Conservation (phyloP, 2,329 filamentous ascomycete genomes). For the Raffaelea ambrosiae region DNA sequence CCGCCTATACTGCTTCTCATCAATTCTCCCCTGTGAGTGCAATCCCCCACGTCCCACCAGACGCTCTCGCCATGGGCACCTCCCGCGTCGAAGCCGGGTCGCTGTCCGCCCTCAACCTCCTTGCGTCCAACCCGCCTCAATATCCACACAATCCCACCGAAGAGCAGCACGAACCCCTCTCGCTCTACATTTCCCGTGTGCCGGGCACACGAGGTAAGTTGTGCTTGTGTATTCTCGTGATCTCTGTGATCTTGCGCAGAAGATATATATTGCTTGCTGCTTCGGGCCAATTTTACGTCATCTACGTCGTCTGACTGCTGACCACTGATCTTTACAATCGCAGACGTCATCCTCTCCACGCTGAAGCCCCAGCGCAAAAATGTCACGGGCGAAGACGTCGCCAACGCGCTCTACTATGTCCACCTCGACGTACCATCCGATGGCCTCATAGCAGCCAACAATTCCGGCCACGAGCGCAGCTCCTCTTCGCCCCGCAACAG, state of each 20-base stretch:
- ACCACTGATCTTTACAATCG: too few species aligned
- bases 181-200: conserved; percentile 87
- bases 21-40: too few species aligned
- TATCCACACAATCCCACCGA: conserved; percentile 73
- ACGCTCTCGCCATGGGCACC: too few species aligned
- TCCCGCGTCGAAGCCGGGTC: conserved; percentile 67
- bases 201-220: conserved; percentile 74
- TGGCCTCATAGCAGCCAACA: conserved; percentile 21
- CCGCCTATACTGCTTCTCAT: too few species aligned
- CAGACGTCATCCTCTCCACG: conserved; percentile 87
- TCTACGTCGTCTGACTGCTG: too few species aligned
- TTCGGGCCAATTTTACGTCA: too few species aligned
- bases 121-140: conserved; percentile 79
- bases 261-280: too few species aligned
- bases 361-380: conserved; percentile 83
- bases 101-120: conserved; percentile 65
- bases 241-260: too few species aligned
- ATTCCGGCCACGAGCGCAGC: conserved; percentile 15
- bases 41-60: too few species aligned
- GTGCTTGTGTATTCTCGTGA: neutral
- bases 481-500: neutral
- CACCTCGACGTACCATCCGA: conserved; percentile 65
- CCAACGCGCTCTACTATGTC: conserved; percentile 82
- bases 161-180: conserved; percentile 59
- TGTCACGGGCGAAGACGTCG: conserved; percentile 79